phyloP scores from a whole-genome alignment of 345 rosid species.

The Cardiospermum halicacabum region DNA sequence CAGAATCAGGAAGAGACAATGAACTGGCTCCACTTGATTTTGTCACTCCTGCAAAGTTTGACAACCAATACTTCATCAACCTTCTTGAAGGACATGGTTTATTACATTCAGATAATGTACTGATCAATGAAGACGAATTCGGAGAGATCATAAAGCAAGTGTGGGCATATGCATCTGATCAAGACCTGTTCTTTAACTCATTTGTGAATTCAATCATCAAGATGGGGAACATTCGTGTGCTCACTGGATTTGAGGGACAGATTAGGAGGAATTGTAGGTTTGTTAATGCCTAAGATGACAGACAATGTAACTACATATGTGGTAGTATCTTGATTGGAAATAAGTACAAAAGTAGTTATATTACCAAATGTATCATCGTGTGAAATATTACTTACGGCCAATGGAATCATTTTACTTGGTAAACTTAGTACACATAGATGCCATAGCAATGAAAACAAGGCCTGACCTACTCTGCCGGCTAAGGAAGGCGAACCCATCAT shows the following conservation, averaged over 20 bases:
- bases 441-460: not conserved
- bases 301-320: no score
- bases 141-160: slow-evolving; percentile 37
- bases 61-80: slow-evolving; percentile 64
- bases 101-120: slow-evolving; percentile 54
- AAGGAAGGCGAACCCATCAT: not conserved
- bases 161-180: slow-evolving; percentile 52
- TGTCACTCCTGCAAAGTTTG: slow-evolving; percentile 54
- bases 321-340: no score
- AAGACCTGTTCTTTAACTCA: slow-evolving; percentile 40
- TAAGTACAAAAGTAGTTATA: no score
- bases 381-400: no score
- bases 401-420: no score
- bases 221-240: slow-evolving; percentile 65
- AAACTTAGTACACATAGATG: no score
- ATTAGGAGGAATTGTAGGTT: slow-evolving; percentile 60
- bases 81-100: slow-evolving; percentile 58
- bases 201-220: slow-evolving; percentile 58
- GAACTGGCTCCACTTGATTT: slow-evolving; percentile 52
- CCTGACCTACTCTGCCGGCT: not conserved
- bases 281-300: slow-evolving; percentile 29
- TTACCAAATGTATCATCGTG: no score
- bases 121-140: slow-evolving; percentile 41
- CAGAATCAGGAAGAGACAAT: slow-evolving; percentile 39
- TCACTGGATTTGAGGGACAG: slow-evolving; percentile 44